phyloP scores from a whole-genome alignment of 176 grass and related monocot species.

The Puya raimondii region DNA sequence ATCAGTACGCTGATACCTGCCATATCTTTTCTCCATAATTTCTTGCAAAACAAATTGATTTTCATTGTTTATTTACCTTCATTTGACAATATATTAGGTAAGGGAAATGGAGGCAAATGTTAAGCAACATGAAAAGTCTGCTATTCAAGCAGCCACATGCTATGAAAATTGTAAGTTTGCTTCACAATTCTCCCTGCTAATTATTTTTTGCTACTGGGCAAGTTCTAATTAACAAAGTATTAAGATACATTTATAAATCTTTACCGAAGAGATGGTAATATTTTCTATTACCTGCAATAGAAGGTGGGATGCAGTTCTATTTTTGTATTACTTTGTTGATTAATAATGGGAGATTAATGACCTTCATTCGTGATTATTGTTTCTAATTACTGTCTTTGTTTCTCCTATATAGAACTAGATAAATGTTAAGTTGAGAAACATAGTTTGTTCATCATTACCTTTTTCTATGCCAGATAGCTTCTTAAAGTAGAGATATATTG shows the following conservation, averaged over 20 bases:
- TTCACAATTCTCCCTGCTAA: neutral
- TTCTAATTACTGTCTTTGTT: too few species aligned
- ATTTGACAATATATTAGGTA: slow-evolving; percentile 42
- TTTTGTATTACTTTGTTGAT: too few species aligned
- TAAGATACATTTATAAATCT: neutral
- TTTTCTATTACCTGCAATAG: too few species aligned
- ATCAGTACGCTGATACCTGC: slow-evolving; percentile 11
- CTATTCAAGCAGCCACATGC: slow-evolving; percentile 35
- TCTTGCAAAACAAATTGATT: neutral
- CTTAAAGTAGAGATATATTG: too few species aligned
- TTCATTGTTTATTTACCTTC: slow-evolving; percentile 22
- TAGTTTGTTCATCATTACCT: too few species aligned
- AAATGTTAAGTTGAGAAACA: too few species aligned
- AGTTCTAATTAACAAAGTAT: neutral
- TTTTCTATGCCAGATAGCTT: too few species aligned
- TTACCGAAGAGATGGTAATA: neutral
- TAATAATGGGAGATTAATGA: too few species aligned
- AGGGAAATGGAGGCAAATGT: slow-evolving; percentile 71
- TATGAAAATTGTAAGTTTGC: slow-evolving; percentile 61
- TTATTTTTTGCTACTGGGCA: slow-evolving; percentile 7
- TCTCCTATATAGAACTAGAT: too few species aligned
- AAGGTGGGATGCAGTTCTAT: too few species aligned
- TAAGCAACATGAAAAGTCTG: slow-evolving; percentile 71
- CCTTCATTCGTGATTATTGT: too few species aligned
- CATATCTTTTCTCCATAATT: too few species aligned